Conservation (phyloP, 805 yeast species). For the Lachancea quebecensis region DNA sequence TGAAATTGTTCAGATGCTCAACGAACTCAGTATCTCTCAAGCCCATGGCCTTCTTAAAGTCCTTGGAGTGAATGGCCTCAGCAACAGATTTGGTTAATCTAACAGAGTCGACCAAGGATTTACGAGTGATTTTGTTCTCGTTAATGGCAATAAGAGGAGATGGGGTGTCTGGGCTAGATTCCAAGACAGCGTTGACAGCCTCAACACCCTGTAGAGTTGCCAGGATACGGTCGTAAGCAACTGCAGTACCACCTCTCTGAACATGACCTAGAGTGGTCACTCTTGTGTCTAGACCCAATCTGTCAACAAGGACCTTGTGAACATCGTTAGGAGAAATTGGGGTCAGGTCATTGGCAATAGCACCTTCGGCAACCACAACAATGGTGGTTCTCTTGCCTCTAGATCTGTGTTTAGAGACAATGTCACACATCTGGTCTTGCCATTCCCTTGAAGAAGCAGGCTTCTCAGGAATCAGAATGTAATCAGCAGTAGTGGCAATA, state of each 20-base stretch:
- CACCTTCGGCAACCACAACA: slow-evolving; percentile 98
- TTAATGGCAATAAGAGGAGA: slow-evolving; percentile 89
- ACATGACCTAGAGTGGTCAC: slow-evolving; percentile 95
- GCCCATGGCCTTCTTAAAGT: slow-evolving; percentile 80
- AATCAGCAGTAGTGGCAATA: slow-evolving; percentile 93
- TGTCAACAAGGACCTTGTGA: slow-evolving; percentile 73
- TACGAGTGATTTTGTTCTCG: slow-evolving; percentile 81
- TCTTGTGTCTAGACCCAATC: slow-evolving; percentile 84
- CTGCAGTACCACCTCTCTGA: slow-evolving; percentile 98
- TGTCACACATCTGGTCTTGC: slow-evolving; percentile 70
- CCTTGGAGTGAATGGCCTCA: slow-evolving; percentile 67
- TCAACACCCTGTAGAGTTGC: slow-evolving; percentile 97
- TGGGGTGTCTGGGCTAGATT: slow-evolving; percentile 81
- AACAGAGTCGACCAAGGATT: slow-evolving; percentile 86
- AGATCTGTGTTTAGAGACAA: slow-evolving; percentile 70
- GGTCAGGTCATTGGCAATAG: slow-evolving; percentile 70
- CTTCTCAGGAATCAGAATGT: slow-evolving; percentile 87
- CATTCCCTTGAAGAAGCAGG: slow-evolving; percentile 72
- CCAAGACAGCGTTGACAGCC: slow-evolving; percentile 89
- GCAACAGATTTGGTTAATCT: slow-evolving; percentile 84
- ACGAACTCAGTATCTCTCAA: slow-evolving; percentile 83
- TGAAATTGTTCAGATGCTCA: slow-evolving; percentile 69
- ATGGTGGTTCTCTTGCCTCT: slow-evolving; percentile 91
- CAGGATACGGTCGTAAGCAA: slow-evolving; percentile 83
- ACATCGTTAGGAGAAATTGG: slow-evolving; percentile 80